Evolutionary conservation across 1,284 basidiomycete species (phyloP).

Genomic region (Testicularia cyperi): DNA sequence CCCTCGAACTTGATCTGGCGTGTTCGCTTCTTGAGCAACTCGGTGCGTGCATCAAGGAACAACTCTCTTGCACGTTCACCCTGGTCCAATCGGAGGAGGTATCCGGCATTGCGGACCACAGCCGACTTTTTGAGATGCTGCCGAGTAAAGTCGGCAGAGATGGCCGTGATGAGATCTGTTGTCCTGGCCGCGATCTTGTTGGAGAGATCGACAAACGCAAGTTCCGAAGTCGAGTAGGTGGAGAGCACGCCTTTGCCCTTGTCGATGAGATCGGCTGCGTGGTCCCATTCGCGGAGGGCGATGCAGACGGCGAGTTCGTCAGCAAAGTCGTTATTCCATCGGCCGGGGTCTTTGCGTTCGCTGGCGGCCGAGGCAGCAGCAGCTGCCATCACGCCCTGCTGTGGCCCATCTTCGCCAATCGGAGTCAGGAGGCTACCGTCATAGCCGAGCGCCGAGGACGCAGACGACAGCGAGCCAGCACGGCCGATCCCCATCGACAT

Average conservation of each 20-base stretch:
- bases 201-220: slow-evolving; percentile 20
- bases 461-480: too few species aligned
- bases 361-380: slow-evolving; percentile 22
- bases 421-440: slow-evolving; percentile 11
- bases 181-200: slow-evolving; percentile 23
- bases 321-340: slow-evolving; percentile 84
- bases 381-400: slow-evolving; percentile 18
- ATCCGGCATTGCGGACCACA: slow-evolving; percentile 72
- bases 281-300: slow-evolving; percentile 82
- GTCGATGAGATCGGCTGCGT: slow-evolving; percentile 79
- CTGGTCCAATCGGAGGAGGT: slow-evolving; percentile 75
- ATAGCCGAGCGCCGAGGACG: neutral
- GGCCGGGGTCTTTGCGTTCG: slow-evolving; percentile 60
- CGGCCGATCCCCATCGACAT: neutral
- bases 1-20: slow-evolving; percentile 89
- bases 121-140: slow-evolving; percentile 76
- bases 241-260: slow-evolving; percentile 71
- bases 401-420: slow-evolving; percentile 11
- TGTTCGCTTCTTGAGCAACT: slow-evolving; percentile 74
- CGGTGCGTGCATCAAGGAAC: slow-evolving; percentile 77
- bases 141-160: slow-evolving; percentile 74
- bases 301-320: slow-evolving; percentile 91
- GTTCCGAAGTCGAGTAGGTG: slow-evolving; percentile 62
- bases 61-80: slow-evolving; percentile 77
- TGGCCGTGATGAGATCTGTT: slow-evolving; percentile 67